phyloP scores from a whole-genome alignment of 306 rosid species.

The Calophaca sinica region DNA sequence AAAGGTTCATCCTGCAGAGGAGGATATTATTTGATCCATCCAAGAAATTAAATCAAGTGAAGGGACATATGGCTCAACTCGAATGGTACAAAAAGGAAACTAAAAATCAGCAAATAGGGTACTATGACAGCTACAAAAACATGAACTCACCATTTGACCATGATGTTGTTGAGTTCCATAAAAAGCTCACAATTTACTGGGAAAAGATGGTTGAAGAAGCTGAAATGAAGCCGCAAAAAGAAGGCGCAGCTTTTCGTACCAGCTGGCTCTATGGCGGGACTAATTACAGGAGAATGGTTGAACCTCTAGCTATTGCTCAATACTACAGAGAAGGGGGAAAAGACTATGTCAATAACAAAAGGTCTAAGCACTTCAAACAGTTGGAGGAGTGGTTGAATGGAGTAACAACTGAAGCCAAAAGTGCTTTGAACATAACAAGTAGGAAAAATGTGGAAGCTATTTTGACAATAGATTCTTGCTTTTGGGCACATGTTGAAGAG shows the following conservation, averaged over 20 bases:
- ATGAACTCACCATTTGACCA: neutral
- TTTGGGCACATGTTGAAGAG: slow-evolving; percentile 71
- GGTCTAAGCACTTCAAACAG: slow-evolving; percentile 50
- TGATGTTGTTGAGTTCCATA: slow-evolving; percentile 24
- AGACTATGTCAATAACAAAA: slow-evolving; percentile 40
- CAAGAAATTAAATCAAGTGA: slow-evolving; percentile 47
- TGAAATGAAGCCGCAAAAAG: slow-evolving; percentile 56
- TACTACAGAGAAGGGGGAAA: slow-evolving; percentile 42
- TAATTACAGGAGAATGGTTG: slow-evolving; percentile 67
- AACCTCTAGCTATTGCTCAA: slow-evolving; percentile 67
- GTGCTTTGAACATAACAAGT: slow-evolving; percentile 14
- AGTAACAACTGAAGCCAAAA: neutral
- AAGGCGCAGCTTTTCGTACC: slow-evolving; percentile 28
- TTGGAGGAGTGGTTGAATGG: slow-evolving; percentile 55
- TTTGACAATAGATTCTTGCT: slow-evolving; percentile 71
- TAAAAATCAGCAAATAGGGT: slow-evolving; percentile 46
- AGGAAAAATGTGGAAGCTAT: slow-evolving; percentile 39
- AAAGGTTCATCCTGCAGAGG: neutral
- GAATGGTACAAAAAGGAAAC: slow-evolving; percentile 72
- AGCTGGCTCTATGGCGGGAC: slow-evolving; percentile 56
- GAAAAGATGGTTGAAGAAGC: slow-evolving; percentile 57
- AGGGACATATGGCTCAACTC: slow-evolving; percentile 52
- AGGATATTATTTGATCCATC: slow-evolving; percentile 29
- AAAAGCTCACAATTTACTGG: slow-evolving; percentile 59
- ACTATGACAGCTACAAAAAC: slow-evolving; percentile 69